Base-by-base conservation (phyloP, 192 early-diverging fungal species). In the Dispira simplex region DNA sequence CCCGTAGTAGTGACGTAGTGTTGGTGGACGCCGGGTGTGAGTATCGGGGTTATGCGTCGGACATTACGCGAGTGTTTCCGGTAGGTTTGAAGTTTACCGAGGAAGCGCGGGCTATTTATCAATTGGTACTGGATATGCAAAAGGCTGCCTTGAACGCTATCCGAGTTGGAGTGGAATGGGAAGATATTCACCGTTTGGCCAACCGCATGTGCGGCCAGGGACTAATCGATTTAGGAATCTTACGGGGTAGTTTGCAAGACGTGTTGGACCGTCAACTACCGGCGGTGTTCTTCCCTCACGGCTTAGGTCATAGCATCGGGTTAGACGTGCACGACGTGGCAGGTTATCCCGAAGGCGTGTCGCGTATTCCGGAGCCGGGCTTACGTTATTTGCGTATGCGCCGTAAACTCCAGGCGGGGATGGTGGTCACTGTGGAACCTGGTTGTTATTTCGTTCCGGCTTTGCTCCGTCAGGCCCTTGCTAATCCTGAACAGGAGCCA, bases 391-490 rank as follows among this genome's bases (percentile, higher is more conserved):
- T 92, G 57, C 81, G 90, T n/a, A 78, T 88, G 69, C 78, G 88
- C 12, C 81, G 91, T 51, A 68, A 72, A 52, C 75, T 97, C 63
- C 74, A 80, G 45, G 75, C 81, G 16, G 87, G 87, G 23, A 91
- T 92, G 90, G 86, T 84, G 43, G 80, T 96, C 46, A 97, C 94
- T 1, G 89, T 93, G 25, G 94, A 97, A 72, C 94, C 94, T 20
- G 94, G 94, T 4, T 75, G 89, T 67, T 97, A 97, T 70, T 97
- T 97, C 77, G 87, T 90, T 51, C 86, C 90, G 63, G 82, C 79
- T 4, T 78, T 92, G 59, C 77, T 97, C 26, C 77, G 82, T 39
- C 70, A 72, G 13, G 86, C 86, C 4, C 69, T 84, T 32, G 68
- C 75, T 0, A 71, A 82, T 56, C 79, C 86, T 0, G 66, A 71